A percentile compares a stretch with the other conserved stretches of the same genome.
phyloP scores from a whole-genome alignment of 805 yeast species.

The Metschnikowia continentalis region DNA sequence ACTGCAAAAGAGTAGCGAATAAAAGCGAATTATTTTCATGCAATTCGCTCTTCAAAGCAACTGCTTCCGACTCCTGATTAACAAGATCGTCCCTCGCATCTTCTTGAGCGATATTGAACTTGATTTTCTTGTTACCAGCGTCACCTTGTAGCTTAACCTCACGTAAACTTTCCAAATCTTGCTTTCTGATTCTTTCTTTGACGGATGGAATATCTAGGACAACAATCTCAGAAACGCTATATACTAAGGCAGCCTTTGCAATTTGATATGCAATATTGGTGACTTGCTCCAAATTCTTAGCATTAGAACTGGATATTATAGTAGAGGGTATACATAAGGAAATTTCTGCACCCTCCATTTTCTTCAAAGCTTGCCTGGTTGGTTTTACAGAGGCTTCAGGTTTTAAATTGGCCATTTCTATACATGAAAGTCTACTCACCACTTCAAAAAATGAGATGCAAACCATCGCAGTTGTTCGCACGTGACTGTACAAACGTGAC shows the following conservation, averaged over 20 bases:
- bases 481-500: not conserved
- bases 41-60: constrained; percentile 12
- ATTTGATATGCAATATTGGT: constrained; percentile 74
- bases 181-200: constrained; percentile 11
- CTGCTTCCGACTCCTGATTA: constrained; percentile 14
- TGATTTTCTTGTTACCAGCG: constrained; percentile 27
- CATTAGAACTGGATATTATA: constrained; percentile 49
- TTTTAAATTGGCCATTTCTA: constrained; percentile 22
- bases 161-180: constrained; percentile 20
- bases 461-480: not conserved
- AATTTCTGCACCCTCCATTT: constrained; percentile 14
- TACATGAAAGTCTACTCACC: not conserved
- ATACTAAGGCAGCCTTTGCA: constrained; percentile 68
- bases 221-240: constrained; percentile 69
- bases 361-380: constrained; percentile 30
- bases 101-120: constrained; percentile 28
- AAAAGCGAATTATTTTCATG: constrained; percentile 41
- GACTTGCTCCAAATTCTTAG: constrained; percentile 65
- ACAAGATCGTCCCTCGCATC: constrained; percentile 20
- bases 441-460: not conserved
- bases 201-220: constrained; percentile 51
- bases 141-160: constrained; percentile 20
- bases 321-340: constrained; percentile 74
- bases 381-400: constrained; percentile 18
- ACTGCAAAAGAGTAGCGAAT: constrained; percentile 70